Conservation (phyloP, 768 basidiomycete species). For the Podaxis sp. region DNA sequence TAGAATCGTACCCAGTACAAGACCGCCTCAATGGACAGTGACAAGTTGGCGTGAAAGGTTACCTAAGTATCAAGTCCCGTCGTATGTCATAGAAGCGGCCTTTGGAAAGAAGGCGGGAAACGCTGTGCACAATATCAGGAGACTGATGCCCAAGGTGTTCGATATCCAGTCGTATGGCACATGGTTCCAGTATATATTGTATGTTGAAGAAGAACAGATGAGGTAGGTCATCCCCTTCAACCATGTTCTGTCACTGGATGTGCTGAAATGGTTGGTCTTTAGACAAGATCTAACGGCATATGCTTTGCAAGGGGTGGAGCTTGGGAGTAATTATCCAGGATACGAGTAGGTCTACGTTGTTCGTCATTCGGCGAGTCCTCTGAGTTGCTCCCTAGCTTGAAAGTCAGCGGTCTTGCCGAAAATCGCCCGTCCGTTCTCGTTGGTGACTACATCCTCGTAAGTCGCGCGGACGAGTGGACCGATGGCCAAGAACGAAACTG, state of each 20-base stretch:
- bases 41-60: conserved; percentile 35
- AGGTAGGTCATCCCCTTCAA: conserved; percentile 29
- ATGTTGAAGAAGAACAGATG: conserved; percentile 51
- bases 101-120: conserved; percentile 23
- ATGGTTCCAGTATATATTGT: conserved; percentile 46
- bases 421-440: conserved; percentile 58
- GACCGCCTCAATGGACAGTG: conserved; percentile 40
- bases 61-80: conserved; percentile 32
- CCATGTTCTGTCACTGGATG: conserved; percentile 9
- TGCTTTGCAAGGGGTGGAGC: conserved; percentile 33
- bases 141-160: conserved; percentile 36
- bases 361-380: not conserved
- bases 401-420: conserved; percentile 56
- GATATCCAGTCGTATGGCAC: conserved; percentile 38
- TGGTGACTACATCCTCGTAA: conserved; percentile 45
- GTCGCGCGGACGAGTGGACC: conserved; percentile 23
- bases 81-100: conserved; percentile 27
- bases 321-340: conserved; percentile 35
- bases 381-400: conserved; percentile 32
- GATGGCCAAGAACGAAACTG: conserved; percentile 26
- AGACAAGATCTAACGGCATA: conserved; percentile 40
- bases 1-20: conserved; percentile 32
- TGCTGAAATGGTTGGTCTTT: conserved; percentile 8
- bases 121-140: conserved; percentile 24
- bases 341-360: conserved; percentile 39